Evolutionary conservation across 768 basidiomycete species (phyloP).

Genomic region (Podaxis rugospora): DNA sequence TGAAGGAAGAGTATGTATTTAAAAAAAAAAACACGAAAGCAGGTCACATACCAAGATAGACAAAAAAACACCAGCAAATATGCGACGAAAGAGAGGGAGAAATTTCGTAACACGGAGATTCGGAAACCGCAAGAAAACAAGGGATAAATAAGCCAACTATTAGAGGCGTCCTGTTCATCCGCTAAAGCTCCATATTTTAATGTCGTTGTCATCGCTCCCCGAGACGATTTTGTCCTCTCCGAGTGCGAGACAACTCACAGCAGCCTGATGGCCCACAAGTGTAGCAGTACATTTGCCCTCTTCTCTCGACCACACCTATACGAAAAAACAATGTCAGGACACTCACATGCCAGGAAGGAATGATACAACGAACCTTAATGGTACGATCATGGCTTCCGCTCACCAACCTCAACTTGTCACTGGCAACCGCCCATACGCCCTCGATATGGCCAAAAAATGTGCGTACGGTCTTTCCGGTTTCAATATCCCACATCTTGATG

Average conservation of each 20-base stretch:
- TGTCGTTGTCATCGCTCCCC: slow-evolving; percentile 89
- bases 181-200: slow-evolving; percentile 79
- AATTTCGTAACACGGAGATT: neutral
- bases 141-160: slow-evolving; percentile 9
- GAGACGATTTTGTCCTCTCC: slow-evolving; percentile 95
- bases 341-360: neutral
- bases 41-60: neutral
- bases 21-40: neutral
- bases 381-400: slow-evolving; percentile 94
- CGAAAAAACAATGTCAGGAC: neutral
- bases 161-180: slow-evolving; percentile 23
- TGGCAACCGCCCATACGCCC: slow-evolving; percentile 95
- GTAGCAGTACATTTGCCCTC: slow-evolving; percentile 85
- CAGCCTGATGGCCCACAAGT: slow-evolving; percentile 89
- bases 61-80: neutral
- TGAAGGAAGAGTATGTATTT: neutral
- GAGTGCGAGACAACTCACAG: slow-evolving; percentile 86
- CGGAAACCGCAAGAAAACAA: neutral
- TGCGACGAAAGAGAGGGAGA: neutral
- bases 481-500: slow-evolving; percentile 94
- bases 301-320: slow-evolving; percentile 90
- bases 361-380: slow-evolving; percentile 69
- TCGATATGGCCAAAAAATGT: slow-evolving; percentile 98
- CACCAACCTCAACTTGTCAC: slow-evolving; percentile 87
- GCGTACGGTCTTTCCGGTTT: slow-evolving; percentile 67